Evolutionary conservation across 2,329 filamentous ascomycete genomes (phyloP), one percentile per base, ranked within the genome.

Genomic region (Erysiphe pulchra): DNA sequence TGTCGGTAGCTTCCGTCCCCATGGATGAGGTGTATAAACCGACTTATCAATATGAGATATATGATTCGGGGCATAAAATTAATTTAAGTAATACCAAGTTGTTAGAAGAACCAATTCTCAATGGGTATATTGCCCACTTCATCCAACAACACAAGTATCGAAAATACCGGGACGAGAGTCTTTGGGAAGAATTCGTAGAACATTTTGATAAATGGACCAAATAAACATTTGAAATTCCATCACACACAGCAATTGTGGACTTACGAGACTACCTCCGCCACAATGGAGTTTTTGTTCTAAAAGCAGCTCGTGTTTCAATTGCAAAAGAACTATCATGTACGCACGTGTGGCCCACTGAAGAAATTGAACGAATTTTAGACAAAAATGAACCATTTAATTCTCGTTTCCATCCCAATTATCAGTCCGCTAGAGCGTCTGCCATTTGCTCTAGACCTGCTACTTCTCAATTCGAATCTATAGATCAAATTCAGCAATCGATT

Each of bases 61-160:
- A 4, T n/a, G 9, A 34, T 12, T 12, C 9, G 14, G 32, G 32
- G 4, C 11, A 34, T n/a, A 34, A 34, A 34, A 34, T 34, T 34
- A 2, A 34, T 34, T 11, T 34, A 11, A 10, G 32, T 2, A 34
- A 34, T 3, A 9, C 32, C 10, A n/a, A 10, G 13, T 32, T 13
- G 14, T 34, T 34, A 11, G 9, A 4, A 12, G 14, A 34, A 34
- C 44, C 53, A 46, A 51, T 57, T 34, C 37, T 39, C 12, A 18
- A 39, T 20, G 12, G 24, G 7, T 43, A 17, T 11, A 43, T 3
- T n/a, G 14, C 18, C 16, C 2, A 16, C 14, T 39, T 39, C 17
- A 39, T 17, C n/a, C 37, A 18, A 12, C 5, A 18, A 39, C 11
- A 18, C 5, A 18, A 18, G 9, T 20, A 16, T 12, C 37, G n/a